phyloP scores from a whole-genome alignment of 2,329 filamentous ascomycete genomes.

The Colletotrichum sp. region DNA sequence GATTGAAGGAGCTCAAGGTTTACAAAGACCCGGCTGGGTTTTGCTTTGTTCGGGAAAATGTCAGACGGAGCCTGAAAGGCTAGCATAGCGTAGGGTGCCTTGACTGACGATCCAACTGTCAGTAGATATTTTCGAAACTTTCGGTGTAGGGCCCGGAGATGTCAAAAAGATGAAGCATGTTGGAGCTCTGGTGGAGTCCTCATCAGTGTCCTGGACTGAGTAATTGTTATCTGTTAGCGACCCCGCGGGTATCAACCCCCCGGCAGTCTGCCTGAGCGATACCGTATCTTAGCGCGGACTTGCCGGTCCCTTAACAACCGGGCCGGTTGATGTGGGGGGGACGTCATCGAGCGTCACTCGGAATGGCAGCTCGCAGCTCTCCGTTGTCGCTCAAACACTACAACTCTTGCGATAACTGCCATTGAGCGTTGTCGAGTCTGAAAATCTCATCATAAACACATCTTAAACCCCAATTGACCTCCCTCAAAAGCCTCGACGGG shows the following conservation, averaged over 20 bases:
- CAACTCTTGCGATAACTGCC: background rate
- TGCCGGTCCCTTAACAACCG: constrained; percentile 11
- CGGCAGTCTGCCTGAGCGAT: background rate
- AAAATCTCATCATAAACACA: background rate
- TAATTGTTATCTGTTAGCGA: background rate
- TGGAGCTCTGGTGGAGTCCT: background rate
- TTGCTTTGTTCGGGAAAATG: background rate
- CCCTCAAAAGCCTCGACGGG: background rate
- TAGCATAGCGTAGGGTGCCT: background rate
- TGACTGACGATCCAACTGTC: background rate
- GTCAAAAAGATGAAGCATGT: background rate
- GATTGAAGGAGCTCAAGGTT: background rate
- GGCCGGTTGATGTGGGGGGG: constrained; percentile 16
- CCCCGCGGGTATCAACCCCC: background rate
- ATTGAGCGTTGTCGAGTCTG: background rate
- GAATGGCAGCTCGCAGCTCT: background rate
- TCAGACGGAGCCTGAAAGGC: background rate
- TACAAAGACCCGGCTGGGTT: background rate
- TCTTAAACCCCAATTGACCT: background rate
- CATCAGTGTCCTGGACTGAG: background rate
- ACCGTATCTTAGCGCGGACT: background rate
- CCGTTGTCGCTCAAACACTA: constrained; percentile 12
- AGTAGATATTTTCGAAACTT: background rate
- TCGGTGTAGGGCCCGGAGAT: background rate
- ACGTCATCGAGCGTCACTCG: constrained; percentile 19